Evolutionary conservation across 1,139 yeast species (phyloP), one percentile per base, ranked within the genome.

Genomic region (Hanseniaspora gamundiae): DNA sequence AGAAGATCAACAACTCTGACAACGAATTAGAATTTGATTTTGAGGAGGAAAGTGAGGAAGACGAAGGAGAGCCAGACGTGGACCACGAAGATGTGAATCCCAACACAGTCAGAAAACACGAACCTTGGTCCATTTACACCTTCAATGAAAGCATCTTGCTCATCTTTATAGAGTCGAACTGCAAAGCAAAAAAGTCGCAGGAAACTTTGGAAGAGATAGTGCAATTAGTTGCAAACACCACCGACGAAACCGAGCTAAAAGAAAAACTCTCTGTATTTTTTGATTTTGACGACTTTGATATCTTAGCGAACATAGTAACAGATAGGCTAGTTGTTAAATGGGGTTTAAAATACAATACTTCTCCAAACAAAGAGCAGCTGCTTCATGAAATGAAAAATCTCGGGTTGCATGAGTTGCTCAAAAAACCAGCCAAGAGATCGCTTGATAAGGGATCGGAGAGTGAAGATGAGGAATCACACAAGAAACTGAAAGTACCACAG

Each of bases 291-390:
- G 66, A 76, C 45, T 64, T 70, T 38, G 73, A 69, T 0, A 55
- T 81, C 9, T 71, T 77, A 9, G 68, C 71, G 36, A 53, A 61
- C 9, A 57, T 83, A 27, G 62, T 76, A 16, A 66, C 67, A 35
- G 80, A 85, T 52, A 59, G 81, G 46, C 64, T 69, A 53, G 60
- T 66, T 41, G 62, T 82, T 5, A 73, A 71, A 2, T 81, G 78
- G 73, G 74, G 79, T 33, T 64, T 74, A 1, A 66, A 64, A 45
- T 59, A 73, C 33, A 61, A 70, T 3, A 60, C 60, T 35, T 68
- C 71, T 6, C 58, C 56, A 0, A 66, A 65, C 5, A 59, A 66
- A 24, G 58, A 59, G 9, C 40, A 44, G 1, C 44, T 76, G 2
- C 45, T 64, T 10, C 46, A 53, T 1, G 51, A 55, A 14, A 66